phyloP scores from a whole-genome alignment of 257 asterid genomes.

The Rhazya stricta region DNA sequence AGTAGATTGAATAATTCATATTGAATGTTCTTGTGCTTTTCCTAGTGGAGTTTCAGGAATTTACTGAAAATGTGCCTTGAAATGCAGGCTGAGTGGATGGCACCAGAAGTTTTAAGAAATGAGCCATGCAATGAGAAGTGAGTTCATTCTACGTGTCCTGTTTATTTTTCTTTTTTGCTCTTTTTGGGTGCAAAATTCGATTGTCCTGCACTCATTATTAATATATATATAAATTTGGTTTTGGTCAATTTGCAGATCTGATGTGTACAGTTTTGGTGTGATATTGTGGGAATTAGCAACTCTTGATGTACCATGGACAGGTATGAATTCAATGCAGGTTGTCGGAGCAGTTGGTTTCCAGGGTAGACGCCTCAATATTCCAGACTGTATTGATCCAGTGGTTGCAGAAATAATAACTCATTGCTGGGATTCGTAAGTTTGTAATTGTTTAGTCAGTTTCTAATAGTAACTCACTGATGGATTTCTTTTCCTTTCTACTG shows the following conservation, averaged over 20 bases:
- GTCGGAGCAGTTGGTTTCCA: slow-evolving; percentile 99
- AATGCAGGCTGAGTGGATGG: slow-evolving; percentile 99
- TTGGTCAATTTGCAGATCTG: slow-evolving; percentile 59
- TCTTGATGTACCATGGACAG: slow-evolving; percentile 84
- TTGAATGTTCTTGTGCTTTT: neutral
- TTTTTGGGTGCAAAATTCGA: neutral
- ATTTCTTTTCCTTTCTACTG: neutral
- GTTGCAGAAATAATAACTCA: slow-evolving; percentile 72
- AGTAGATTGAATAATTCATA: slow-evolving; percentile 5
- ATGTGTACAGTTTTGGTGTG: slow-evolving; percentile 92
- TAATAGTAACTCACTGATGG: too few species aligned
- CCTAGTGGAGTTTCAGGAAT: slow-evolving; percentile 5
- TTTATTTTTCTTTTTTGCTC: neutral
- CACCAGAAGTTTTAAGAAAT: slow-evolving; percentile 92
- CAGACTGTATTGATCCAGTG: slow-evolving; percentile 59
- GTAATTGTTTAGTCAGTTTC: neutral
- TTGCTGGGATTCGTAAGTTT: slow-evolving; percentile 80
- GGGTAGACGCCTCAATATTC: slow-evolving; percentile 73
- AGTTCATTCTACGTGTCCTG: slow-evolving; percentile 27
- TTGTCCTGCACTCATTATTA: neutral
- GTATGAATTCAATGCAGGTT: slow-evolving; percentile 97
- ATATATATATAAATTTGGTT: slow-evolving; percentile 11
- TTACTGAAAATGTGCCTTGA: slow-evolving; percentile 15
- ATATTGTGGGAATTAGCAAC: slow-evolving; percentile 97
- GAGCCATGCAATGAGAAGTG: slow-evolving; percentile 97